phyloP scores from a whole-genome alignment of 2,329 filamentous ascomycete species.

The Hypoxylon sp. region DNA sequence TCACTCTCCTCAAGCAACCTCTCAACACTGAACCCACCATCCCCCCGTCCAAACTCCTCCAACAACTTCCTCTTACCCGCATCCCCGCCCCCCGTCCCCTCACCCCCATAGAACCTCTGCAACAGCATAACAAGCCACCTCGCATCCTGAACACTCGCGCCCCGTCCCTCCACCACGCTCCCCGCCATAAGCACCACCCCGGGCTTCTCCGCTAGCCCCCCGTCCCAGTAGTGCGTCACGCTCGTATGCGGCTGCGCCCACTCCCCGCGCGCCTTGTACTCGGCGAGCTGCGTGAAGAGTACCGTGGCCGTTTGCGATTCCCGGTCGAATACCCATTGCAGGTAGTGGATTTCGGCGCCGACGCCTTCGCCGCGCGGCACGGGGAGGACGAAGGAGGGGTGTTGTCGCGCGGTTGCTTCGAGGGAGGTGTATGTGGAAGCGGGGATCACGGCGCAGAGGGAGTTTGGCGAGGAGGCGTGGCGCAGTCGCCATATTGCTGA shows the following conservation, averaged over 20 bases:
- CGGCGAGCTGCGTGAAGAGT: constrained; percentile 92
- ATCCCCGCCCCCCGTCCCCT: constrained; percentile 67
- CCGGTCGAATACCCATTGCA: constrained; percentile 93
- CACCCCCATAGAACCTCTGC: constrained; percentile 87
- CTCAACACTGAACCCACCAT: constrained; percentile 84
- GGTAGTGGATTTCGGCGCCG: constrained; percentile 92
- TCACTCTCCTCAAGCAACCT: constrained; percentile 90
- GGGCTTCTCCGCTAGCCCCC: constrained; percentile 72
- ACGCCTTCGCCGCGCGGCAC: constrained; percentile 72
- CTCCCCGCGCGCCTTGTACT: constrained; percentile 91
- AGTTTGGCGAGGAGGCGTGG: constrained; percentile 78
- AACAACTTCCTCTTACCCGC: constrained; percentile 77
- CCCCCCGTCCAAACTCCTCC: constrained; percentile 85
- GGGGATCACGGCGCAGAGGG: constrained; percentile 87
- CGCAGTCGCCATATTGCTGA: constrained; percentile 91
- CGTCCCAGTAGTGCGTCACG: constrained; percentile 88
- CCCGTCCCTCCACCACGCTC: constrained; percentile 78
- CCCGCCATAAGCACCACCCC: constrained; percentile 90
- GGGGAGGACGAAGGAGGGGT: constrained; percentile 93
- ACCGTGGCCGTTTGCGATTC: constrained; percentile 76
- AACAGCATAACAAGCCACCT: constrained; percentile 92
- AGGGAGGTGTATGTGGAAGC: constrained; percentile 80
- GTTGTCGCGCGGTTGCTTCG: constrained; percentile 74
- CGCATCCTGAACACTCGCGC: constrained; percentile 84
- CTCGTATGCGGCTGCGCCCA: constrained; percentile 94